Base-by-base conservation (phyloP, 2,329 filamentous ascomycete species). In the Huntiella omanensis region DNA sequence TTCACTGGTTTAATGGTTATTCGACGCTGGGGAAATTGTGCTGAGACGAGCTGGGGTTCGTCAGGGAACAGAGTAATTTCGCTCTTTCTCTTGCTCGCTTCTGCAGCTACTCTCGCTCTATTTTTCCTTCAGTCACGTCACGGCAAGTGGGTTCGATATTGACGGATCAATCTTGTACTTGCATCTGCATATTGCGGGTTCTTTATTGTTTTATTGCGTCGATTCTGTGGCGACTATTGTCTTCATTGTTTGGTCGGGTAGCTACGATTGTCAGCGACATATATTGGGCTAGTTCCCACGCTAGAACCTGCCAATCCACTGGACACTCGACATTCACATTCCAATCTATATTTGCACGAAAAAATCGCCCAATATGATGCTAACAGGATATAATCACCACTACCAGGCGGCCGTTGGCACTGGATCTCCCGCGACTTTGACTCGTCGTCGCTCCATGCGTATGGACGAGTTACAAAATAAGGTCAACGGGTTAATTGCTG, bases 401-500 rank as follows among this genome's bases (percentile, higher is more conserved):
- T 49, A 56, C 46, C 67, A 95, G 87, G 86, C 94, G 74, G 88
- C 85, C 65, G 87, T 77, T 68, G 88, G 88, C 65, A 85, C 93
- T 66, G 84, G 83, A 63, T 93, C 86, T 60, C 86, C 88, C 58
- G 78, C 82, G 57, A 85, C 87, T 58, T 95, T 86, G 68, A 83
- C 98, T 74, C 87, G 88, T 56, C 83, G 88, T 59, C 91, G 94
- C 64, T 96, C 88, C 70, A 88, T 96, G 79, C 88, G 96, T 65
- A 77, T 88, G 46, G 77, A 96, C 51, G 88, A 98, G 56, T 77
- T 98, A 58, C 86, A 96, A 67, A 70, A 75, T 50, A 77, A 74
- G 56, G 73, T 98, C 55, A 85, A 95, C 55, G 80, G 88, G 61
- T 70, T 98, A 53, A 68, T 81, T 36, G 77, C 80, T 16, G 88